Evolutionary conservation across 192 early-diverging fungal species (phyloP).

Genomic region (Backusella circina): DNA sequence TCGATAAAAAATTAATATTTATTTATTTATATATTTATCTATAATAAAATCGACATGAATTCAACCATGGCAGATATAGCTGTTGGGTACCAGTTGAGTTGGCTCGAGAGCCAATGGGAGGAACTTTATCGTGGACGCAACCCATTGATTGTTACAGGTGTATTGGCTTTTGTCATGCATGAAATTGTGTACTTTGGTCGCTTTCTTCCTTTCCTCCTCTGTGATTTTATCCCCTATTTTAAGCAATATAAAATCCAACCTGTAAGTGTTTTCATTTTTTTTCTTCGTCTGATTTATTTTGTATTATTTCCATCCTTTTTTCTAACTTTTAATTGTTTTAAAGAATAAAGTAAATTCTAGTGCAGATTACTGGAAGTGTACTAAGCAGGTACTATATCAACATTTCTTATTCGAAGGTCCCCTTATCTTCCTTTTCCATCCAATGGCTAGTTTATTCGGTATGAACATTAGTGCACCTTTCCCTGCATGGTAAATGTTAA

Average conservation of each 20-base stretch:
- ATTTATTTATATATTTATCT: slow-evolving; percentile 1
- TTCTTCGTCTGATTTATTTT: neutral
- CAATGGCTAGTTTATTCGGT: slow-evolving; percentile 75
- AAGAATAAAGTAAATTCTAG: slow-evolving; percentile 61
- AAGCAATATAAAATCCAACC: slow-evolving; percentile 91
- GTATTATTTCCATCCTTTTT: neutral
- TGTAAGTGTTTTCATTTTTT: slow-evolving; percentile 30
- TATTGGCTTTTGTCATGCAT: slow-evolving; percentile 82
- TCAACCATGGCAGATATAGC: slow-evolving; percentile 2
- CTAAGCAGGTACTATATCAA: slow-evolving; percentile 59
- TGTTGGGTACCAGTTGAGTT: slow-evolving; percentile 12
- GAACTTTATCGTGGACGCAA: slow-evolving; percentile 65
- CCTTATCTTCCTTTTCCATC: slow-evolving; percentile 87
- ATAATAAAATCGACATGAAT: slow-evolving; percentile 7
- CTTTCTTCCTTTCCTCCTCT: slow-evolving; percentile 80
- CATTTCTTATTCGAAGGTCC: slow-evolving; percentile 85
- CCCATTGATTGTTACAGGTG: slow-evolving; percentile 65
- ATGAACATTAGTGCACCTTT: slow-evolving; percentile 85
- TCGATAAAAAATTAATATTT: neutral
- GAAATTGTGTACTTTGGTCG: slow-evolving; percentile 92
- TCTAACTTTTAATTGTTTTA: neutral
- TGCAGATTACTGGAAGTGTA: slow-evolving; percentile 70
- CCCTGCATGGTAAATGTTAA: slow-evolving; percentile 58
- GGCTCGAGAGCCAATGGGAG: slow-evolving; percentile 60
- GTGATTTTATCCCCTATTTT: slow-evolving; percentile 83